Evolutionary conservation across 2,329 filamentous ascomycete species (phyloP), one percentile per base, ranked within the genome.

Genomic region (Lecanicillium sp.): DNA sequence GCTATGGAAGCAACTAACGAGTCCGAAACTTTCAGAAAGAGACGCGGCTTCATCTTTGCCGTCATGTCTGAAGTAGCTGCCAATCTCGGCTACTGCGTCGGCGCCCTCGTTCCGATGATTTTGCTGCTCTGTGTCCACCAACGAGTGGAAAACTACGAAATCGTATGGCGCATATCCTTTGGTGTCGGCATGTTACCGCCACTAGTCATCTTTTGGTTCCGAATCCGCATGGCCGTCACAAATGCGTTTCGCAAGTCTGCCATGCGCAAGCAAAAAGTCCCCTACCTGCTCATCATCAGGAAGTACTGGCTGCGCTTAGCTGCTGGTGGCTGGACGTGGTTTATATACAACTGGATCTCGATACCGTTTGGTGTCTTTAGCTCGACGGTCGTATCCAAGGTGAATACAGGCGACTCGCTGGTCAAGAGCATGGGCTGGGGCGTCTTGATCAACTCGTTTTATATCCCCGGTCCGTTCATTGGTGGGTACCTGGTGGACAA

Each of bases 321-420:
- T 4, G 71, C 71, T 13, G 62, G 63, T 5, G 62, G 67, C 3
- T 43, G 62, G 1, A 62, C 65, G 7, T 75, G 71, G 70, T 74
- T 74, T 49, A 51, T 63, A 16, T 66, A 76, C 50, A 70, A 78
- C 48, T 77, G 67, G 50, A 66, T 75, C 29, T 66, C 67, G 0
- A 69, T 71, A 37, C 71, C 72, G 0, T 74, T 75, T 43, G 70
- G 70, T 8, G 62, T 76, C 22, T 75, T 75, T 51, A 67, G 64
- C 40, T 69, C 68, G 1, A 72, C 70, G 16, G 73, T 75, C 41
- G 63, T 73, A 35, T 52, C 54, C 4, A 55, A 62, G 17, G 53
- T 65, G 19, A 65, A 65, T 20, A 48, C 62, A 0, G 52, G 58
- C 12, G 57, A 65, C 25, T 64, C 57, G 13, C 51, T 68, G 1